A percentile compares a stretch with the other conserved stretches of the same genome.
These are phyloP conservation scores for Niveomyces coronatus DNA, from an alignment of 2,329 filamentous ascomycete genomes.

Conservation along the genomic window DNA sequence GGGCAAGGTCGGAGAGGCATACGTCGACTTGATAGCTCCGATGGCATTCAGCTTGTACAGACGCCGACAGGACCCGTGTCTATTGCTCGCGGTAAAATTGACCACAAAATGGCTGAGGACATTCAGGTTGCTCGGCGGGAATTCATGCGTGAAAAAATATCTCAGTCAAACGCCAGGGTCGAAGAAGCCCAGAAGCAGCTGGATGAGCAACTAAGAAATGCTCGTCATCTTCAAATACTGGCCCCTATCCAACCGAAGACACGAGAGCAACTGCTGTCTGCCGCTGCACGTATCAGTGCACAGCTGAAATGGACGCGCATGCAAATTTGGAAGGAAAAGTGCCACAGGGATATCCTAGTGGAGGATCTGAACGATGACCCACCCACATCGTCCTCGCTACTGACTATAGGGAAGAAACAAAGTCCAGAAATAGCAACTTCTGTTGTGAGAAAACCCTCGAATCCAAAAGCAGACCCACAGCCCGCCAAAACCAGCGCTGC, in stretches of 20 bases:
- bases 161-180: constrained; percentile 72
- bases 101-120: constrained; percentile 75
- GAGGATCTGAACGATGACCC: constrained; percentile 76
- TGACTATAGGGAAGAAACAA: constrained; percentile 19
- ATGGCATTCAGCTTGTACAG: constrained; percentile 49
- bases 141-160: constrained; percentile 74
- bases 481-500: constrained; percentile 16
- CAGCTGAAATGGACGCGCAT: constrained; percentile 91
- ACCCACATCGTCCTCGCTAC: constrained; percentile 13
- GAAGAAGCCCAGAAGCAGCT: constrained; percentile 63
- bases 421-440: constrained; percentile 18
- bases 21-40: constrained; percentile 57
- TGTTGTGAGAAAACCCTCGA: constrained; percentile 16
- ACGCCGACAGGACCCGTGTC: constrained; percentile 65
- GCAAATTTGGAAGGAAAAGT: constrained; percentile 86
- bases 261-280: constrained; percentile 73
- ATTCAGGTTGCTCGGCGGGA: constrained; percentile 73
- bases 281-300: constrained; percentile 73
- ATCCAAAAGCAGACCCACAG: constrained; percentile 19
- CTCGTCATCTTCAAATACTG: constrained; percentile 77
- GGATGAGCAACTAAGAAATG: constrained; percentile 76
- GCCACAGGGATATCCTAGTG: constrained; percentile 77
- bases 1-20: constrained; percentile 66
- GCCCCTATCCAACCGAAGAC: constrained; percentile 88
- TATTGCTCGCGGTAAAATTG: constrained; percentile 62